These are phyloP conservation scores for Boletellus ananas DNA, from an alignment of 768 basidiomycete species.

Conservation along the genomic window DNA sequence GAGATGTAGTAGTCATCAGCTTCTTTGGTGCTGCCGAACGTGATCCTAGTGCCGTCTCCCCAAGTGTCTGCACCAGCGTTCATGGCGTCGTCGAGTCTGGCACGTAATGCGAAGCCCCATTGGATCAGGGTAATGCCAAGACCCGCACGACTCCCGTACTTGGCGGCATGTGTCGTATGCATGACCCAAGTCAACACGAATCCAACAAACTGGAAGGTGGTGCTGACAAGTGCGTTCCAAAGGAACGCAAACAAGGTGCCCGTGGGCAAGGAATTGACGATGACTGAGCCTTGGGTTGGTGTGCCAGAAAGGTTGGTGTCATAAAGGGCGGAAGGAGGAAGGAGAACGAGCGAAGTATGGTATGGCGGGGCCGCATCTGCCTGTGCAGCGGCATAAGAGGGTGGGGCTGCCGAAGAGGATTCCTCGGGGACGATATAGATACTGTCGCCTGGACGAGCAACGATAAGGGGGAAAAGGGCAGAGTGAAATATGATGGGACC, in stretches of 20 bases:
- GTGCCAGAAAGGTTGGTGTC: slow-evolving; percentile 41
- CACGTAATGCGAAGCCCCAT: slow-evolving; percentile 82
- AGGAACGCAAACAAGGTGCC: slow-evolving; percentile 82
- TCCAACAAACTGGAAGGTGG: slow-evolving; percentile 97
- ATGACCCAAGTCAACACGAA: slow-evolving; percentile 92
- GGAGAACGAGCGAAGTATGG: slow-evolving; percentile 96
- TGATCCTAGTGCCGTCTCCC: slow-evolving; percentile 32
- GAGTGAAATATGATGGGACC: background rate
- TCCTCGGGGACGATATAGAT: slow-evolving; percentile 82
- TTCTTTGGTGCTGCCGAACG: slow-evolving; percentile 43
- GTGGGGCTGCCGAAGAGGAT: slow-evolving; percentile 76
- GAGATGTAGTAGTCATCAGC: slow-evolving; percentile 41
- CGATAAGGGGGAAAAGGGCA: background rate
- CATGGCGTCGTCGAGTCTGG: slow-evolving; percentile 43
- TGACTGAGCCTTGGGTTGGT: slow-evolving; percentile 60
- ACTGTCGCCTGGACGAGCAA: slow-evolving; percentile 52
- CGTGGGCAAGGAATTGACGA: slow-evolving; percentile 85
- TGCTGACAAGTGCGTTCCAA: slow-evolving; percentile 90
- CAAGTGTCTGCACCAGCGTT: slow-evolving; percentile 29
- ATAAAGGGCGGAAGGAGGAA: slow-evolving; percentile 44
- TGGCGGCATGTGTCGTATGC: slow-evolving; percentile 89
- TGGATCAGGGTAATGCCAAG: slow-evolving; percentile 96
- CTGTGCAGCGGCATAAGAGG: slow-evolving; percentile 88
- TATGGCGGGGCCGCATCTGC: slow-evolving; percentile 97
- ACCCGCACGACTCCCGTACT: slow-evolving; percentile 89